Evolutionary conservation across 1,284 basidiomycete species (phyloP).

Genomic region (Puccinia novopanici): DNA sequence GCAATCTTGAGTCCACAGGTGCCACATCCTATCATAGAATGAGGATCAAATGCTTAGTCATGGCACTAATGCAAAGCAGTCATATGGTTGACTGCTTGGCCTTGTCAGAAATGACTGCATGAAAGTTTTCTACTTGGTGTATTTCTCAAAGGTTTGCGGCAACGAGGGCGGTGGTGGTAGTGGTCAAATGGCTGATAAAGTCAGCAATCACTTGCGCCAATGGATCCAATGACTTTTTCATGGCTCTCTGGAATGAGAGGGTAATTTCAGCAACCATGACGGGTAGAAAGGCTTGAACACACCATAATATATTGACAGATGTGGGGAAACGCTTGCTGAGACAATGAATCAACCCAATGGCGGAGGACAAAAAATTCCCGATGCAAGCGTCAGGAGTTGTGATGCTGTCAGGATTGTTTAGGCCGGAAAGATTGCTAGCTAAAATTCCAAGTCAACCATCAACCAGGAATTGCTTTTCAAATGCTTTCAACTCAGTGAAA

Average conservation of each 20-base stretch:
- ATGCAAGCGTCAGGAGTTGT: constrained; percentile 11
- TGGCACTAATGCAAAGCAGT: too few species aligned
- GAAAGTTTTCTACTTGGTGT: too few species aligned
- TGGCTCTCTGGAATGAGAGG: constrained; percentile 21
- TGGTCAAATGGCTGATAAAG: too few species aligned
- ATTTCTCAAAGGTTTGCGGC: too few species aligned
- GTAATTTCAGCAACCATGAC: constrained; percentile 30
- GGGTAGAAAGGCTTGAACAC: constrained; percentile 34
- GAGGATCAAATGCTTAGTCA: too few species aligned
- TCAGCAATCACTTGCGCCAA: not conserved
- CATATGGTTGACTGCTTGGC: too few species aligned
- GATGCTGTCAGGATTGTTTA: not conserved
- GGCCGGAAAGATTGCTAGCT: too few species aligned
- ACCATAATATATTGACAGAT: constrained; percentile 37
- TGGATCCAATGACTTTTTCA: not conserved
- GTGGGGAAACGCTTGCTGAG: constrained; percentile 33
- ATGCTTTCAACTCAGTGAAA: too few species aligned
- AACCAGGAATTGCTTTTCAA: constrained; percentile 38
- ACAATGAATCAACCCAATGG: constrained; percentile 34
- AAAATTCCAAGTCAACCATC: constrained; percentile 34
- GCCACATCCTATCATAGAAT: too few species aligned
- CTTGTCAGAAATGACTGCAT: too few species aligned
- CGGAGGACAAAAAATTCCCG: constrained; percentile 40
- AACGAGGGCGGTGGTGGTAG: too few species aligned
- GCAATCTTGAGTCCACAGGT: constrained; percentile 80